Evolutionary conservation across 257 asterid species (phyloP).

Genomic region (Solanum paucissectum): DNA sequence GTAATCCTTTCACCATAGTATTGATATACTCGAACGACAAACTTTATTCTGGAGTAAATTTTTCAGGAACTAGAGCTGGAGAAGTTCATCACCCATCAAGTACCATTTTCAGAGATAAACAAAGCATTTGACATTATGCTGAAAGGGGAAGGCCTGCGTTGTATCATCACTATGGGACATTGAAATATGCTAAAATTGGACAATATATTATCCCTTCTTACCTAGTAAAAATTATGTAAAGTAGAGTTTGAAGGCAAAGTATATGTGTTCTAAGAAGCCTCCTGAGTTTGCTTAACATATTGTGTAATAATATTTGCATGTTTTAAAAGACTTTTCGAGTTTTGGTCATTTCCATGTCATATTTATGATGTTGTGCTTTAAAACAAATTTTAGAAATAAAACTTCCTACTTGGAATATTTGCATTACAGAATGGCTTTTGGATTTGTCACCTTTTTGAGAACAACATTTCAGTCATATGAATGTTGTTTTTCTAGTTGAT

Average conservation of each 20-base stretch:
- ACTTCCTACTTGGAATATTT: too few relatives aligned
- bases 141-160: conserved; percentile 28
- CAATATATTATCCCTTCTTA: neutral
- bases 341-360: neutral
- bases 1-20: conserved; percentile 5
- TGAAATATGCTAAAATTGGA: neutral
- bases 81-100: conserved; percentile 29
- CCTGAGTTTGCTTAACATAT: neutral
- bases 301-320: neutral
- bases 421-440: neutral
- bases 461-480: neutral
- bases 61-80: conserved; percentile 33
- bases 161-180: conserved; percentile 21
- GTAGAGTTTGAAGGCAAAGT: neutral
- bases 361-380: neutral
- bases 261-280: neutral
- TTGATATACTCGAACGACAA: neutral
- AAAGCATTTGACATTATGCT: conserved; percentile 33
- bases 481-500: too few relatives aligned
- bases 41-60: neutral
- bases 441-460: neutral
- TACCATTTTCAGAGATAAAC: conserved; percentile 27
- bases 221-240: neutral
- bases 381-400: neutral
- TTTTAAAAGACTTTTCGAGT: neutral